Evolutionary conservation across 2,329 filamentous ascomycete species (phyloP).

Genomic region (Aquanectria penicillioides): DNA sequence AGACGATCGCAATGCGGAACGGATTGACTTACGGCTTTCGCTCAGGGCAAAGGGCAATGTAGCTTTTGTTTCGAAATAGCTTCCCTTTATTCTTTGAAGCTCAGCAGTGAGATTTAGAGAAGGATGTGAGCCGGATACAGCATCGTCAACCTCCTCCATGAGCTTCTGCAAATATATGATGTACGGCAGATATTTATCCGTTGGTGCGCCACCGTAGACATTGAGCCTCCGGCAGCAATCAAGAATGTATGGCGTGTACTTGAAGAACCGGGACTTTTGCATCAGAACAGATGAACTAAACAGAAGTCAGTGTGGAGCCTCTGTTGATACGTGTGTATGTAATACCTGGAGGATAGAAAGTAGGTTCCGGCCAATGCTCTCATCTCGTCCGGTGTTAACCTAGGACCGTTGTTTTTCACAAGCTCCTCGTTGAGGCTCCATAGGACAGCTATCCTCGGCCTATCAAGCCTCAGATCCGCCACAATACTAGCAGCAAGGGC

Average conservation of each 20-base stretch:
- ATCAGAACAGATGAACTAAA: conserved; percentile 40
- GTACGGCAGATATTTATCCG: conserved; percentile 42
- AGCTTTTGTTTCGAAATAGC: conserved; percentile 36
- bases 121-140: conserved; percentile 22
- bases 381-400: conserved; percentile 42
- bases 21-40: conserved; percentile 42
- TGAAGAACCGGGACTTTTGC: conserved; percentile 44
- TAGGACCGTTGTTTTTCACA: conserved; percentile 20
- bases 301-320: background rate
- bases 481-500: conserved; percentile 45
- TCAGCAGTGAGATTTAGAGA: conserved; percentile 22
- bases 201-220: conserved; percentile 16
- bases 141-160: conserved; percentile 44
- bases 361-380: conserved; percentile 45
- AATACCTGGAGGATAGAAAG: conserved; percentile 46
- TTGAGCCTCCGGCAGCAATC: conserved; percentile 38
- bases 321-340: background rate
- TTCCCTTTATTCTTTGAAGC: conserved; percentile 33
- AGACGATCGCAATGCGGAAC: accelerated
- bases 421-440: conserved; percentile 42
- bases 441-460: conserved; percentile 38
- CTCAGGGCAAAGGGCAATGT: conserved; percentile 40
- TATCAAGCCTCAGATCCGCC: conserved; percentile 44
- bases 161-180: conserved; percentile 45
- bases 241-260: conserved; percentile 41